phyloP scores from a whole-genome alignment of 495 filamentous ascomycete species.

The Neurospora sp. region DNA sequence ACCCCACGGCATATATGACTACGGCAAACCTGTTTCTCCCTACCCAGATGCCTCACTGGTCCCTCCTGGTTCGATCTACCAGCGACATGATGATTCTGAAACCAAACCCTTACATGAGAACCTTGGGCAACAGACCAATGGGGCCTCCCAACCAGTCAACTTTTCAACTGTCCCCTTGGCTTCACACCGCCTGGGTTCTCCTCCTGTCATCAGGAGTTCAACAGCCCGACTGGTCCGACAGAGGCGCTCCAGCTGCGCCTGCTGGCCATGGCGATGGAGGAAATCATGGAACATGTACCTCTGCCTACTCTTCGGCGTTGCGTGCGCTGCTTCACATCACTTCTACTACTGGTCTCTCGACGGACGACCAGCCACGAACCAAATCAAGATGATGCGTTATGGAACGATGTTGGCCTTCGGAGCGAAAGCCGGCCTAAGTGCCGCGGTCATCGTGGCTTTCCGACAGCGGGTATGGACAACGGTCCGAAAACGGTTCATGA shows the following conservation, averaged over 20 bases:
- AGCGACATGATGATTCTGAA: background rate
- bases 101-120: background rate
- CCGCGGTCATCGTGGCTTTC: slow-evolving; percentile 22
- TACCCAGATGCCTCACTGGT: background rate
- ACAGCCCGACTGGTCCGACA: background rate
- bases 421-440: slow-evolving; percentile 27
- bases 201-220: background rate
- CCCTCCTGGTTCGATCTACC: background rate
- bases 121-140: background rate
- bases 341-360: slow-evolving; percentile 23
- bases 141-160: background rate
- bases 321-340: slow-evolving; percentile 26
- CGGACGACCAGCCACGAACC: slow-evolving; percentile 20
- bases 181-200: background rate
- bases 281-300: slow-evolving; percentile 25
- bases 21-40: background rate
- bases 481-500: slow-evolving; percentile 23
- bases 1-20: background rate
- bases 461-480: slow-evolving; percentile 29
- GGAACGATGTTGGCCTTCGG: slow-evolving; percentile 25
- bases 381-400: slow-evolving; percentile 30
- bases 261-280: slow-evolving; percentile 11
- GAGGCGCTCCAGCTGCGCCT: background rate
- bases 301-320: slow-evolving; percentile 22
- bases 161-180: background rate